phyloP scores from a whole-genome alignment of 2,329 filamentous ascomycete genomes.

The Fonsecaea multimorphosa region DNA sequence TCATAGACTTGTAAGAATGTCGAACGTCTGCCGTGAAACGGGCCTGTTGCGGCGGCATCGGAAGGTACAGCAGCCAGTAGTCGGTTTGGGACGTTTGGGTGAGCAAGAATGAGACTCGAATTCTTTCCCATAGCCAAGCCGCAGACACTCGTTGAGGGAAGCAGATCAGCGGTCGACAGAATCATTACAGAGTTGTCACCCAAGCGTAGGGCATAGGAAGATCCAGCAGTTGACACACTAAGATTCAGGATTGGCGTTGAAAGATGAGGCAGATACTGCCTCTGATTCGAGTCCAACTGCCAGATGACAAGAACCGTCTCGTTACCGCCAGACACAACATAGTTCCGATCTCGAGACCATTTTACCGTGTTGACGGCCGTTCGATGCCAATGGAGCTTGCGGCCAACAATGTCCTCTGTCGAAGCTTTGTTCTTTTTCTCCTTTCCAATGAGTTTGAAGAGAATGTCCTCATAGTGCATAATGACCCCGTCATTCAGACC shows the following conservation, averaged over 20 bases:
- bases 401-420: conserved; percentile 57
- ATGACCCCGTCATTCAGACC: conserved; percentile 79
- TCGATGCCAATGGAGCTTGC: conserved; percentile 89
- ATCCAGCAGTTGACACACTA: conserved; percentile 77
- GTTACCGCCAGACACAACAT: conserved; percentile 88
- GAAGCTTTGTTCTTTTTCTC: conserved; percentile 48
- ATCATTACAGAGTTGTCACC: conserved; percentile 93
- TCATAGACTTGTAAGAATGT: conserved; percentile 79
- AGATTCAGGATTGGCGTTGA: conserved; percentile 84
- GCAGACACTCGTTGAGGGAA: conserved; percentile 73
- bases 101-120: conserved; percentile 58
- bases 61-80: conserved; percentile 71
- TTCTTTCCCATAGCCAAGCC: conserved; percentile 62
- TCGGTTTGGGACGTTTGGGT: conserved; percentile 66
- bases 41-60: conserved; percentile 40
- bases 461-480: conserved; percentile 78
- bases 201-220: conserved; percentile 81
- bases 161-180: conserved; percentile 85
- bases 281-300: conserved; percentile 86
- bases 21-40: conserved; percentile 38
- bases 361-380: conserved; percentile 81
- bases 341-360: conserved; percentile 93
- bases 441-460: conserved; percentile 60
- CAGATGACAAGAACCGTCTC: conserved; percentile 90
- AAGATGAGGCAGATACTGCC: conserved; percentile 87